These are phyloP conservation scores for Phaeophleospora eucalypticola DNA, from an alignment of 2,329 filamentous ascomycete species.

Conservation along the genomic window DNA sequence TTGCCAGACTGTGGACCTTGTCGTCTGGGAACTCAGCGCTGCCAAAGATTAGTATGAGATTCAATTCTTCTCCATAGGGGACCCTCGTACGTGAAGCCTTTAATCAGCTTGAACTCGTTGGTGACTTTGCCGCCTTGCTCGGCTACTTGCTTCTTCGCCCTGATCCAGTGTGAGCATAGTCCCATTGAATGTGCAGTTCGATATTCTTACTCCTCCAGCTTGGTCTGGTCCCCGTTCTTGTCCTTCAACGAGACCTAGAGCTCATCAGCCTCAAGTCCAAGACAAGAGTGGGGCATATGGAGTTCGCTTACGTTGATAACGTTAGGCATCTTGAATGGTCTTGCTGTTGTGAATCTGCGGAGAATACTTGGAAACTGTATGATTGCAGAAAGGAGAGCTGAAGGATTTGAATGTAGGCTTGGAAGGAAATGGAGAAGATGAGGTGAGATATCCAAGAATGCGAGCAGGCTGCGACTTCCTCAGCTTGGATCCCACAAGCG, in stretches of 20 bases:
- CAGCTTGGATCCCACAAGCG: neutral
- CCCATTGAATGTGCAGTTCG: neutral
- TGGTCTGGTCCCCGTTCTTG: constrained; percentile 55
- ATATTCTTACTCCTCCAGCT: constrained; percentile 62
- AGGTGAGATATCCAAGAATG: neutral
- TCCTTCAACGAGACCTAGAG: constrained; percentile 74
- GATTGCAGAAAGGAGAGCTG: constrained; percentile 4
- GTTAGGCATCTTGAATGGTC: constrained; percentile 17
- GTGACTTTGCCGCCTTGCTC: constrained; percentile 79
- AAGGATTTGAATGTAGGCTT: neutral
- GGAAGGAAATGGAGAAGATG: neutral
- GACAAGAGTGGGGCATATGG: neutral
- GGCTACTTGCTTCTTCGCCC: constrained; percentile 70
- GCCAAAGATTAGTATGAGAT: neutral
- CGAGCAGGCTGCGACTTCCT: neutral
- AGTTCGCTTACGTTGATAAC: constrained; percentile 28
- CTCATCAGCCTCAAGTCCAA: constrained; percentile 7
- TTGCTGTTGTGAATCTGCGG: constrained; percentile 1
- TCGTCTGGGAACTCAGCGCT: constrained; percentile 56
- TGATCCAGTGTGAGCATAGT: constrained; percentile 33
- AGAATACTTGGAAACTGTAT: constrained; percentile 6
- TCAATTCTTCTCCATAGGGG: neutral
- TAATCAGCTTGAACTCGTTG: constrained; percentile 82
- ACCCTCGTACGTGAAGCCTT: constrained; percentile 78
- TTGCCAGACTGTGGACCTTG: constrained; percentile 60